Evolutionary conservation across 2,329 filamentous ascomycete species (phyloP).

Genomic region (Neofusicoccum ribis): DNA sequence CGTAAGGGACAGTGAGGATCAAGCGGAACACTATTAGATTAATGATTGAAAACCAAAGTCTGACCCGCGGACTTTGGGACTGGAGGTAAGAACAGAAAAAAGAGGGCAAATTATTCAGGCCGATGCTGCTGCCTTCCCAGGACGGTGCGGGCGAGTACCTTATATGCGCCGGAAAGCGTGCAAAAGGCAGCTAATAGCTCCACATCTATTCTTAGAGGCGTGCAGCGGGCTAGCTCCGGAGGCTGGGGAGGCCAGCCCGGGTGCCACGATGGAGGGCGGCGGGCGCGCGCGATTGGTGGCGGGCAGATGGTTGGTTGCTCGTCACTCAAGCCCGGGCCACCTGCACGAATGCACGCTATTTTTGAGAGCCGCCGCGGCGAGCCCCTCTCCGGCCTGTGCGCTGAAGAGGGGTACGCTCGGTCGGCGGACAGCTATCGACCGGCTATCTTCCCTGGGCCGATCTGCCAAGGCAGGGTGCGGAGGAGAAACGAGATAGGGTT

Average conservation of each 20-base stretch:
- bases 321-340: constrained; percentile 5
- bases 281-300: constrained; percentile 32
- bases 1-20: constrained; percentile 44
- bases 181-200: constrained; percentile 43
- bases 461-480: constrained; percentile 15
- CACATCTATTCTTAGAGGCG: constrained; percentile 51
- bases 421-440: constrained; percentile 17
- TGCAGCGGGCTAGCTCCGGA: constrained; percentile 30
- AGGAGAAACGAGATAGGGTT: constrained; percentile 14
- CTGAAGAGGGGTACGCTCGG: constrained; percentile 15
- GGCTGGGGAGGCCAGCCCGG: constrained; percentile 24
- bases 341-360: constrained; percentile 31
- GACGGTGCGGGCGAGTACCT: constrained; percentile 43
- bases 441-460: constrained; percentile 19
- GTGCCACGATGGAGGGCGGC: constrained; percentile 29
- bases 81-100: constrained; percentile 36
- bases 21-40: constrained; percentile 45
- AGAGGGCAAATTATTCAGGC: constrained; percentile 48
- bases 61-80: constrained; percentile 49
- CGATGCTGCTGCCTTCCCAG: constrained; percentile 32
- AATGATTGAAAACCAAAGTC: constrained; percentile 47
- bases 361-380: constrained; percentile 39
- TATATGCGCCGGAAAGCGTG: constrained; percentile 45
- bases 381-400: constrained; percentile 21
- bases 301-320: constrained; percentile 20